A percentile compares a stretch with the other conserved stretches of the same genome.
phyloP scores from a whole-genome alignment of 2,329 filamentous ascomycete genomes.

The Dendrostoma leiphaemia region DNA sequence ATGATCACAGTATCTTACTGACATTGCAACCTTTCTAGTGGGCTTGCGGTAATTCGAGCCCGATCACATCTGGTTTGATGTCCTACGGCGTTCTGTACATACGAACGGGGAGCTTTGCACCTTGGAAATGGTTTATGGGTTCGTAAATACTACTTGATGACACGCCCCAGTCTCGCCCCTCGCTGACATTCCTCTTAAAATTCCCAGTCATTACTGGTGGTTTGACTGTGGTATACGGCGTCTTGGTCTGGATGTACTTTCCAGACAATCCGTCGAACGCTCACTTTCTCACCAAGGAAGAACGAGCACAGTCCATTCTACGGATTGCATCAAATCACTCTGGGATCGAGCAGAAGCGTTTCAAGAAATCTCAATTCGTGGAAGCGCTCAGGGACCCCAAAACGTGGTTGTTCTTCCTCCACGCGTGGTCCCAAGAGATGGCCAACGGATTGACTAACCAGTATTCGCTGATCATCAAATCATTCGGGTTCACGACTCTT shows the following conservation, averaged over 20 bases:
- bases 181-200: not conserved
- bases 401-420: constrained; percentile 17
- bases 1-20: too few relatives aligned
- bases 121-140: constrained; percentile 40
- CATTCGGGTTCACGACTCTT: constrained; percentile 38
- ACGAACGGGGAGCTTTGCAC: constrained; percentile 31
- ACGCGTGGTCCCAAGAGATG: constrained; percentile 30
- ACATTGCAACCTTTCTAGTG: too few relatives aligned
- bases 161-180: too few relatives aligned
- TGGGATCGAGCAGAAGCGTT: constrained; percentile 34
- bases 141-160: not conserved
- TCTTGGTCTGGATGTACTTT: constrained; percentile 18
- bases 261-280: constrained; percentile 22
- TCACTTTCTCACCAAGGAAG: constrained; percentile 29
- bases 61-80: constrained; percentile 30
- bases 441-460: constrained; percentile 38
- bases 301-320: constrained; percentile 32
- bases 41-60: constrained; percentile 34
- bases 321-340: constrained; percentile 35
- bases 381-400: constrained; percentile 20
- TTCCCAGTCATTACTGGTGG: constrained; percentile 20
- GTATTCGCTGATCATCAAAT: constrained; percentile 42
- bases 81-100: constrained; percentile 32
- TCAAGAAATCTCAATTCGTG: constrained; percentile 29
- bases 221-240: constrained; percentile 19